Percentiles rank a stretch among this genome's conserved stretches.
Evolutionary conservation across 768 basidiomycete genomes (phyloP).

Genomic region (Kwoniella newhampshirensis): DNA sequence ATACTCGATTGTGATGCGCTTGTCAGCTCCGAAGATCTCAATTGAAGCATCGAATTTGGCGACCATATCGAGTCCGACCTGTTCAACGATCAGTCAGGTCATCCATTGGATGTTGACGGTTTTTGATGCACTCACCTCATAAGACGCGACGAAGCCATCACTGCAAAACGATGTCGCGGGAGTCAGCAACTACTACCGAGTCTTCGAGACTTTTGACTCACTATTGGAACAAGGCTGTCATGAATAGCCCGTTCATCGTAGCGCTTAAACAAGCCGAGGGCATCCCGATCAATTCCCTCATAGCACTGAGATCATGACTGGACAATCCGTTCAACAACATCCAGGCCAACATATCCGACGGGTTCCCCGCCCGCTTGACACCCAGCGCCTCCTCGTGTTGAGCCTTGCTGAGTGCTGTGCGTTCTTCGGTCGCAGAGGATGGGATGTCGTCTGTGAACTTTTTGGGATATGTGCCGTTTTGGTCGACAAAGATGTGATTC

Average conservation of each 20-base stretch:
- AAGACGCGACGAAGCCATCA: conserved; percentile 31
- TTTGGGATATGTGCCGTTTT: too few relatives aligned
- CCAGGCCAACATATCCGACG: conserved; percentile 23
- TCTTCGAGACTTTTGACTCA: conserved; percentile 3
- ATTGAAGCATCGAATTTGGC: conserved; percentile 38
- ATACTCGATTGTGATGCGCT: conserved; percentile 33
- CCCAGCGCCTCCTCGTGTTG: conserved; percentile 28
- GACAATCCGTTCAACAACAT: conserved; percentile 36
- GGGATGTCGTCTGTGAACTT: conserved; percentile 28
- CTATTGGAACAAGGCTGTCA: conserved; percentile 20
- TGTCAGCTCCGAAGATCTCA: conserved; percentile 32
- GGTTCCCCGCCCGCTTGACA: conserved; percentile 4
- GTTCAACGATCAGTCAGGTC: too few relatives aligned
- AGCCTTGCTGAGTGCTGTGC: not conserved
- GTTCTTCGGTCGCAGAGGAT: conserved; percentile 3
- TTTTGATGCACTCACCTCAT: conserved; percentile 22
- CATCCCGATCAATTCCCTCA: conserved; percentile 48
- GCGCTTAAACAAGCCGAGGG: conserved; percentile 29
- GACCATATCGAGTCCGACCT: conserved; percentile 22
- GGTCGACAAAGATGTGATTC: too few relatives aligned
- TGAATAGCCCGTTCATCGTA: conserved; percentile 18
- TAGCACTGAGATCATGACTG: conserved; percentile 47
- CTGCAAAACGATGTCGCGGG: not conserved
- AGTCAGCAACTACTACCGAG: too few relatives aligned
- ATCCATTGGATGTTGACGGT: not conserved